Base-by-base conservation (phyloP, 1,139 yeast species). In the Blastobotrys indianensis region DNA sequence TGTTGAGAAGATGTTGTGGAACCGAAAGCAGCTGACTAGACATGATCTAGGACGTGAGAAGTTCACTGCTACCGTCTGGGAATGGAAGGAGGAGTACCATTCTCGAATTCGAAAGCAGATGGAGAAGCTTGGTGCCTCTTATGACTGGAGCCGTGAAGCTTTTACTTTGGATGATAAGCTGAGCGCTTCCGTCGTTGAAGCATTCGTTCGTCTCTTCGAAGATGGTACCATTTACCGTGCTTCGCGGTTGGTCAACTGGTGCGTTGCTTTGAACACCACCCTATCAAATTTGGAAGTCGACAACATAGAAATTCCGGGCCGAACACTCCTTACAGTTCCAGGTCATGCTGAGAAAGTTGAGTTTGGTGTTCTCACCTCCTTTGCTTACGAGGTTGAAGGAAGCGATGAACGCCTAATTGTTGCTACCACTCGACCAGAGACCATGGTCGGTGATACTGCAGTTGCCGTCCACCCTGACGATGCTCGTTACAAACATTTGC, bases 351-450 rank as follows among this genome's bases (percentile, higher is more conserved):
- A 84, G 59, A 85, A 85, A 64, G 81, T 92, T 54, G 97, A 92
- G 69, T 92, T 92, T 67, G 98, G 98, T 76, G 95, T 86, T 20
- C 75, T 92, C 63, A 92, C 97, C 16, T 85, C 94, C 31, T 88
- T 87, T 66, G 94, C 96, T 17, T 92, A 92, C 67, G 86, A 79
- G 52, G 90, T 92, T 51, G 94, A 84, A 54, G 85, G 73, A 46
- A 80, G 92, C n/a, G 94, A 85, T 56, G 98, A 92, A 69, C 84
- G 78, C 67, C 64, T 92, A 50, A 75, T 92, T 50, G 95, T 92
- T 55, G 98, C 98, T 40, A 92, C 98, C 44, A 92, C 98, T 39
- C 92, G 98, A 80, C 98, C 98, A 41, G 98, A 92, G 72, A 92
- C 98, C 49, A 73, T 92, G 59, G 90, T 92, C 61, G 98, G 98